A percentile compares a stretch with the other conserved stretches of the same genome.
These are phyloP conservation scores for Salvia miltiorrhiza DNA, from an alignment of 257 asterid species.

Conservation along the genomic window DNA sequence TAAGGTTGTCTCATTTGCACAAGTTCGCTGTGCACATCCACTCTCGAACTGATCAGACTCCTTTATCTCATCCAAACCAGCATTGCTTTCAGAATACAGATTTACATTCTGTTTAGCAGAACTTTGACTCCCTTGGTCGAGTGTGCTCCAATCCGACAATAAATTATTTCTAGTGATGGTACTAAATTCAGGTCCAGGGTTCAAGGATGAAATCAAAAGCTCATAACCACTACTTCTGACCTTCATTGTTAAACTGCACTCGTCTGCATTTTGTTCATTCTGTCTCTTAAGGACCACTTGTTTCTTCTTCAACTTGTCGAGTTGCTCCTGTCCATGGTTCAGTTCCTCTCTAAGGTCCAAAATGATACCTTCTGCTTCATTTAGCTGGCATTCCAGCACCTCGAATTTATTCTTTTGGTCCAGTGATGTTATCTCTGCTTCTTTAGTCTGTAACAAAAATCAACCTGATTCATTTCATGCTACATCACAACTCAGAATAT, in stretches of 20 bases:
- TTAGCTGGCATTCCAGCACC: constrained; percentile 72
- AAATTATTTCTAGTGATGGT: constrained; percentile 12
- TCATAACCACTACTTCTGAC: constrained; percentile 18
- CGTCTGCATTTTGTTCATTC: constrained; percentile 26
- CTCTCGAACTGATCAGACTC: constrained; percentile 29
- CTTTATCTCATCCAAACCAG: constrained; percentile 20
- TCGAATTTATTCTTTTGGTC: constrained; percentile 41
- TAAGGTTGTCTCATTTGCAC: constrained; percentile 27
- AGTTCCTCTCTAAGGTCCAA: constrained; percentile 68
- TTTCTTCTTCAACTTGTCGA: constrained; percentile 36
- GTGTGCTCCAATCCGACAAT: background rate
- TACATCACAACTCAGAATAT: background rate
- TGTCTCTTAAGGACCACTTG: constrained; percentile 10
- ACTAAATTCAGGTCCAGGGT: constrained; percentile 19
- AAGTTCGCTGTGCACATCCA: constrained; percentile 26
- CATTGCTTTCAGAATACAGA: background rate
- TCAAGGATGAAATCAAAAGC: constrained; percentile 22
- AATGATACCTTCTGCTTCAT: constrained; percentile 80
- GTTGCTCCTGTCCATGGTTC: constrained; percentile 38
- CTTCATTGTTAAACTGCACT: background rate
- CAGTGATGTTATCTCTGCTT: constrained; percentile 38
- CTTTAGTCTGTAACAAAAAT: constrained; percentile 40
- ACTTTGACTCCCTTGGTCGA: background rate
- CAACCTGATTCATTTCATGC: background rate
- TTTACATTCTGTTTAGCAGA: constrained; percentile 1